Evolutionary conservation across 768 basidiomycete genomes (phyloP).

Genomic region (Leccinum uliginosum): DNA sequence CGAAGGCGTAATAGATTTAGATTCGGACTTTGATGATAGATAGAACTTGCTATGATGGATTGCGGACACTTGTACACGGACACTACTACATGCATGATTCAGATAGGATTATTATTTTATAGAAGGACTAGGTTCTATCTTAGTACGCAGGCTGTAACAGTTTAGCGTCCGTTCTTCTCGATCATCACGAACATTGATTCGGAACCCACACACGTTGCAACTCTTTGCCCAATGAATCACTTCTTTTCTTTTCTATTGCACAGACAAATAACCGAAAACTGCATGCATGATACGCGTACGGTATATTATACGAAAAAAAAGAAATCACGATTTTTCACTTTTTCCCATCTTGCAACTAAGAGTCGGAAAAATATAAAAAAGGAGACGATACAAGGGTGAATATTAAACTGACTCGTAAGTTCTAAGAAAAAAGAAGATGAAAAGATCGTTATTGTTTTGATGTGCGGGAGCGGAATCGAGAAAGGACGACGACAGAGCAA

Average conservation of each 20-base stretch:
- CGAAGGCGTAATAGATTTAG: slow-evolving; percentile 7
- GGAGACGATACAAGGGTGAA: slow-evolving; percentile 7
- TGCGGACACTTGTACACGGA: no score
- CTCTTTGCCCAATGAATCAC: not conserved
- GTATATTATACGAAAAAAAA: slow-evolving; percentile 2
- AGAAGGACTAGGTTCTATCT: no score
- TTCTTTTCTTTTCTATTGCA: not conserved
- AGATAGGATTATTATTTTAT: no score
- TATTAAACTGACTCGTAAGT: slow-evolving; percentile 20
- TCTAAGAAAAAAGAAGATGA: slow-evolving; percentile 2
- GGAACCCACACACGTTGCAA: no score
- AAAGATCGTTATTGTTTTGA: slow-evolving; percentile 22
- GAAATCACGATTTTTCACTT: slow-evolving; percentile 3
- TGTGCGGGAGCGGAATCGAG: slow-evolving; percentile 7
- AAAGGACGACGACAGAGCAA: slow-evolving; percentile 15
- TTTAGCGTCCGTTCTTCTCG: no score
- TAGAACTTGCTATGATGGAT: not conserved
- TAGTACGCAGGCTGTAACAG: no score
- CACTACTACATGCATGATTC: no score
- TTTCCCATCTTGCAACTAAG: slow-evolving; percentile 1
- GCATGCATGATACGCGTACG: not conserved
- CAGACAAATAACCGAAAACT: not conserved
- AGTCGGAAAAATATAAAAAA: not conserved
- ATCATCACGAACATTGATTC: no score
- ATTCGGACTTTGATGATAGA: slow-evolving; percentile 4